These are phyloP conservation scores for Backusella psychrophila DNA, from an alignment of 192 early-diverging fungal species.

Conservation along the genomic window DNA sequence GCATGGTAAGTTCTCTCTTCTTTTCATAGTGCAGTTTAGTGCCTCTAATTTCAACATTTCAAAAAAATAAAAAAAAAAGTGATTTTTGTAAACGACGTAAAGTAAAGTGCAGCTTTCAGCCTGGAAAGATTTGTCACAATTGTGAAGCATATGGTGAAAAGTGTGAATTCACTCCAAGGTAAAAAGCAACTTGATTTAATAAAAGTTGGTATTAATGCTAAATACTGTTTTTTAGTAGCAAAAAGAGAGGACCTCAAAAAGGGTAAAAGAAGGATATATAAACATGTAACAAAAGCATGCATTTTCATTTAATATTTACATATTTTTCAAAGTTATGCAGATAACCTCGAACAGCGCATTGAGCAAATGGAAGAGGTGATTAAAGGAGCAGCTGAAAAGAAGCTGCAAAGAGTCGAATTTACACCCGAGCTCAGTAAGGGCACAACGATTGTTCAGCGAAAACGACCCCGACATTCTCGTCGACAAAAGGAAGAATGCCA, in stretches of 20 bases:
- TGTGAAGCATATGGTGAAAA: conserved; percentile 20
- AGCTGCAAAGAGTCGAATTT: neutral
- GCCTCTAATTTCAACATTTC: neutral
- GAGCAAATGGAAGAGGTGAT: conserved; percentile 1
- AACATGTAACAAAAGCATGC: neutral
- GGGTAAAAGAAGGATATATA: neutral
- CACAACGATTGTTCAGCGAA: neutral
- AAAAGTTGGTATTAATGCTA: neutral
- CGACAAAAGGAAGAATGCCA: neutral
- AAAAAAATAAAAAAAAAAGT: conserved; percentile 1
- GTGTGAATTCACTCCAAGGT: conserved; percentile 28
- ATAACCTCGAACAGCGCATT: conserved; percentile 6
- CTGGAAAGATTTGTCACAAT: conserved; percentile 24
- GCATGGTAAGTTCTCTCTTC: neutral
- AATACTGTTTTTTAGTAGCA: neutral
- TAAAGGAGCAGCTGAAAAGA: neutral
- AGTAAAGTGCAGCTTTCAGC: conserved; percentile 21
- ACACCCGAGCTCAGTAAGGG: neutral
- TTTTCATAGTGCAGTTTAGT: neutral
- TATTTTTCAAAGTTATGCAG: neutral
- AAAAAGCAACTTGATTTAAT: neutral
- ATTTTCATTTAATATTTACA: neutral
- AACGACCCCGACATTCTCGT: neutral
- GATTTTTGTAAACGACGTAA: conserved; percentile 30
- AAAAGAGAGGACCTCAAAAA: neutral